Evolutionary conservation across 225 moss, liverwort and hornwort genomes (phyloP), one percentile per base, ranked within the genome.

Genomic region (Asterella californica): DNA sequence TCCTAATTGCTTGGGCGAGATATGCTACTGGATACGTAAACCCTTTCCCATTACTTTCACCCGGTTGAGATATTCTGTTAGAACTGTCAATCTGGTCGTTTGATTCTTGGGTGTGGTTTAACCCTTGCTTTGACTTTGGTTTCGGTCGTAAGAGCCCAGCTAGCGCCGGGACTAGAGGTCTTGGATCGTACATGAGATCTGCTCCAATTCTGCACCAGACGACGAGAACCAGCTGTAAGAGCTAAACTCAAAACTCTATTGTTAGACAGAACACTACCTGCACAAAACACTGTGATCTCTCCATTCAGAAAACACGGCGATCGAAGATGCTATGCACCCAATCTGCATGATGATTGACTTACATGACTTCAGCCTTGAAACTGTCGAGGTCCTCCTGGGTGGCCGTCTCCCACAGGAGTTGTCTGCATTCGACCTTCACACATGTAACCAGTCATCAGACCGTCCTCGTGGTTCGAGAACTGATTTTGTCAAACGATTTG

Each of bases 101-200:
- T 5, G 36, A 14, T 49, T 12, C 32, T 18, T 54, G 49, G 53
- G 27, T 42, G 42, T 29, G 48, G 15, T 25, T 59, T 38, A 12
- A 54, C 22, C 65, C 29, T 78, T 53, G 66, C 27, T 53, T 53
- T 5, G 24, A 6, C 53, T 30, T 34, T 63, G 37, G 29, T 50
- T 76, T 79, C 55, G 34, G 54, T 10, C 61, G 38, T 33, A 96
- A 88, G 1, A 94, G 83, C 19, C 90, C 82, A 59, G 89, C 87
- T 83, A 96, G 68, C 47, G 88, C 74, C 54, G 15, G 90, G 77
- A 94, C 88, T 48, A 96, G 84, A 78, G 85, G 85, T 0, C 84
- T 81, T 4, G 94, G 90, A 78, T 92, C 91, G 42, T 96, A 96
- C 29, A 90, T 84, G 69, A 96, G 85, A 88, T 96, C 94, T 74